phyloP scores from a whole-genome alignment of 2,329 filamentous ascomycete genomes.

The Phaeomoniella chlamydospora region DNA sequence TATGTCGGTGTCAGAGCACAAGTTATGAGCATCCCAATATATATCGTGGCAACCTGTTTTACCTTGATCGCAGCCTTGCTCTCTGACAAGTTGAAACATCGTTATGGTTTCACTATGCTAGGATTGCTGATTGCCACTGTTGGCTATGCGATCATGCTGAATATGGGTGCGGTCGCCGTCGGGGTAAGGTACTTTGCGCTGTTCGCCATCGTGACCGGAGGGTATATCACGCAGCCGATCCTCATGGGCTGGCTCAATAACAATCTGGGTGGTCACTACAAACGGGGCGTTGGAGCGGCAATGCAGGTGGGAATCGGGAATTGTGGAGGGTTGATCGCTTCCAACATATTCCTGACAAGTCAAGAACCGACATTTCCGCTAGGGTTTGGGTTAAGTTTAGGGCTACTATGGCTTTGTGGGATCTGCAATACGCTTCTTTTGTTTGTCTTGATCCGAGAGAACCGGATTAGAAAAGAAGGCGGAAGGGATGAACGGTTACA shows the following conservation, averaged over 20 bases:
- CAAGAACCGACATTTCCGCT: slow-evolving; percentile 21
- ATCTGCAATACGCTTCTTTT: slow-evolving; percentile 16
- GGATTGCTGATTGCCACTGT: slow-evolving; percentile 18
- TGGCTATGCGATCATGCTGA: slow-evolving; percentile 19
- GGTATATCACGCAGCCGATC: slow-evolving; percentile 18
- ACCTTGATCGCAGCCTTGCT: slow-evolving; percentile 14
- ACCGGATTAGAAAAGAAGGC: slow-evolving; percentile 14
- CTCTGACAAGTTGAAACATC: slow-evolving; percentile 16
- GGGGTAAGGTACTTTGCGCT: slow-evolving; percentile 16
- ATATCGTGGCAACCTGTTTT: slow-evolving; percentile 15
- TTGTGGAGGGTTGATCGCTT: slow-evolving; percentile 18
- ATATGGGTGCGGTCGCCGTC: slow-evolving; percentile 11
- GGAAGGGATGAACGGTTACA: slow-evolving; percentile 12
- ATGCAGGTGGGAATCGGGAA: slow-evolving; percentile 17
- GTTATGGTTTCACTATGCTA: slow-evolving; percentile 20
- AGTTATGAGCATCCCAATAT: slow-evolving; percentile 21
- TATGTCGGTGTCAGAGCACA: slow-evolving; percentile 18
- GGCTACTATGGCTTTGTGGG: slow-evolving; percentile 19
- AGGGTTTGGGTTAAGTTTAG: slow-evolving; percentile 21
- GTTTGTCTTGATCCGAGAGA: slow-evolving; percentile 17
- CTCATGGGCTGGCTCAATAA: slow-evolving; percentile 14
- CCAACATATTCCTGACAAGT: slow-evolving; percentile 23
- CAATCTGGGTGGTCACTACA: slow-evolving; percentile 15
- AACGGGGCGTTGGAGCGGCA: slow-evolving; percentile 15
- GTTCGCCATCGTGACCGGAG: slow-evolving; percentile 12